Percentiles rank a stretch among this genome's conserved stretches.
Evolutionary conservation across 305 asterid genomes (phyloP).

Genomic region (Fraxinus xanthoxyloides): DNA sequence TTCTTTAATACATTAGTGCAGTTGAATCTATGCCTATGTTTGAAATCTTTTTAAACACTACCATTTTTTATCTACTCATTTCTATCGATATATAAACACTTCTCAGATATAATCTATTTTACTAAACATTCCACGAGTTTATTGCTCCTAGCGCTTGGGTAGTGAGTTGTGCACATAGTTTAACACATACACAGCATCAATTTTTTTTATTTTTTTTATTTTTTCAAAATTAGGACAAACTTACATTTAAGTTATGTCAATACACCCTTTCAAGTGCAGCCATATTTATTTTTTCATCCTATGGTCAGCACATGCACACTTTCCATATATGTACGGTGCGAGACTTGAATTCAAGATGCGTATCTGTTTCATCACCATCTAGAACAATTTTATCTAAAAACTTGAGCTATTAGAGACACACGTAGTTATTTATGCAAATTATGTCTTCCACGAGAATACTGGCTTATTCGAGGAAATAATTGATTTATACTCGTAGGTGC

Average conservation of each 20-base stretch:
- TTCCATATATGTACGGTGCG: not conserved
- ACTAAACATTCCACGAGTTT: not conserved
- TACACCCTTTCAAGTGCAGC: not conserved
- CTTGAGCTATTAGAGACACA: not conserved
- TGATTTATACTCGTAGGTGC: slow-evolving; percentile 46
- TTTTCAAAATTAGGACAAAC: not conserved
- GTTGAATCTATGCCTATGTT: not conserved
- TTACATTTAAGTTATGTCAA: not conserved
- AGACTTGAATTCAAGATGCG: not conserved
- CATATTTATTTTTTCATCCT: not conserved
- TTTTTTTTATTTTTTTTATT: not conserved
- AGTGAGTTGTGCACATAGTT: not conserved
- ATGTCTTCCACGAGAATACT: not conserved
- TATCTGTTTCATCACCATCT: not conserved
- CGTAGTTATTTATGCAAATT: not conserved
- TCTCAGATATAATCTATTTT: not conserved
- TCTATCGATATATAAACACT: not conserved
- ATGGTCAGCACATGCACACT: not conserved
- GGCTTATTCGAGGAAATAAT: not conserved
- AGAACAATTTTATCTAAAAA: not conserved
- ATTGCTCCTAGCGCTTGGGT: not conserved
- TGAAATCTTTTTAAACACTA: not conserved
- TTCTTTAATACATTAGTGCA: not conserved
- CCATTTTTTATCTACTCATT: not conserved
- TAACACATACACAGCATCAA: not conserved